Evolutionary conservation across 192 early-diverging fungal genomes (phyloP).

Genomic region (Podila verticillata): DNA sequence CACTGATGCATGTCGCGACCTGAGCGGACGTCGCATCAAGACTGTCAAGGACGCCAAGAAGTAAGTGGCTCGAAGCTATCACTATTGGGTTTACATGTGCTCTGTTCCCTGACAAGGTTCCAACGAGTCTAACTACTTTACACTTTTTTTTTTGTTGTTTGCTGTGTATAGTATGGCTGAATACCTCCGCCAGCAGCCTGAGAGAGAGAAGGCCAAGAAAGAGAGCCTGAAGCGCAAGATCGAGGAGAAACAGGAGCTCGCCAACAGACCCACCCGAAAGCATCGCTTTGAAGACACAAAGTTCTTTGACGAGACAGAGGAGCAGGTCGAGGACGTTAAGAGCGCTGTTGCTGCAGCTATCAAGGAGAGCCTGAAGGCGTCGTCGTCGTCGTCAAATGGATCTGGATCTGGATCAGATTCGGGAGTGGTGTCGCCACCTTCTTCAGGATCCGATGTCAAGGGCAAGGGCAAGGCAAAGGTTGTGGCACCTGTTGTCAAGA

Average conservation of each 20-base stretch:
- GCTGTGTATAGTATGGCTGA: constrained; percentile 66
- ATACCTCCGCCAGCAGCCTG: constrained; percentile 73
- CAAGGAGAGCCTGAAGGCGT: constrained; percentile 45
- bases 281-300: constrained; percentile 86
- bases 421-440: neutral
- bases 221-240: constrained; percentile 81
- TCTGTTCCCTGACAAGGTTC: neutral
- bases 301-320: constrained; percentile 73
- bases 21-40: constrained; percentile 88
- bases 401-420: constrained; percentile 12
- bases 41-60: constrained; percentile 91
- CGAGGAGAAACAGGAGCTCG: constrained; percentile 75
- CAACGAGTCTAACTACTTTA: constrained; percentile 18
- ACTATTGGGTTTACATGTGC: no score
- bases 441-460: neutral
- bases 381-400: neutral
- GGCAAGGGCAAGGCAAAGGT: constrained; percentile 42
- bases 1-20: constrained; percentile 93
- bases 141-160: constrained; percentile 9
- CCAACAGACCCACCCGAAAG: constrained; percentile 67
- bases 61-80: constrained; percentile 50
- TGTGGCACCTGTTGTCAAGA: constrained; percentile 12
- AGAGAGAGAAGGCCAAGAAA: constrained; percentile 68
- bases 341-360: constrained; percentile 59
- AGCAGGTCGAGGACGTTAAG: constrained; percentile 72